These are phyloP conservation scores for Clitopilus passeckerianus DNA, from an alignment of 768 basidiomycete genomes.

Conservation along the genomic window DNA sequence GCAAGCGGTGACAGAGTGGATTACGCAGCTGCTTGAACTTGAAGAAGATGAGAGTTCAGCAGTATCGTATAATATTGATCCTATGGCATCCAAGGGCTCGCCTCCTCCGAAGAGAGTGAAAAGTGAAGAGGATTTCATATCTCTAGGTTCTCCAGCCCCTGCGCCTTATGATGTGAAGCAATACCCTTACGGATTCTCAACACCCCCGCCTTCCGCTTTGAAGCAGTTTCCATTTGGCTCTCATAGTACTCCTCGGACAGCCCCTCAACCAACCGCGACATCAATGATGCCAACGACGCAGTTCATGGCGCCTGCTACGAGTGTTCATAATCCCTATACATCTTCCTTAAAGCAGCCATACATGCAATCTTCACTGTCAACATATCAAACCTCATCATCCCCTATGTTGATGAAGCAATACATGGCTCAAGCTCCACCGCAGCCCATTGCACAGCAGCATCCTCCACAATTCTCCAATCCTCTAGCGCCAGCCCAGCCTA, in stretches of 20 bases:
- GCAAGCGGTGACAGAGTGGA: not conserved
- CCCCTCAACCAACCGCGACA: not conserved
- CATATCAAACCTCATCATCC: not conserved
- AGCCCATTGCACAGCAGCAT: slow-evolving; percentile 10
- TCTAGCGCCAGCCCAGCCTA: slow-evolving; percentile 58
- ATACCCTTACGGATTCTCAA: no score
- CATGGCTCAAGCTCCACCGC: slow-evolving; percentile 7
- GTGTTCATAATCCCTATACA: not conserved
- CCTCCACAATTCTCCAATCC: slow-evolving; percentile 41
- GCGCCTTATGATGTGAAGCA: not conserved
- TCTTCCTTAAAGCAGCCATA: not conserved
- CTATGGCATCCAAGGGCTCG: not conserved
- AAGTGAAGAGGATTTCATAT: not conserved
- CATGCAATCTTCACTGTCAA: not conserved
- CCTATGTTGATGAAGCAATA: not conserved
- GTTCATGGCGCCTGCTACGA: not conserved
- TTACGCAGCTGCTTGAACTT: not conserved
- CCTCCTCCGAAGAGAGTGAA: not conserved
- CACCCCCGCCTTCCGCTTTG: no score
- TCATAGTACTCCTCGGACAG: not conserved
- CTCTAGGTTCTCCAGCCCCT: not conserved
- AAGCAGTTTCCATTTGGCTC: no score
- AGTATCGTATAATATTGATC: not conserved
- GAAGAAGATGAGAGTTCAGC: not conserved
- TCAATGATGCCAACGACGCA: not conserved